phyloP scores from a whole-genome alignment of 306 rosid genomes.

The Rosa persica region DNA sequence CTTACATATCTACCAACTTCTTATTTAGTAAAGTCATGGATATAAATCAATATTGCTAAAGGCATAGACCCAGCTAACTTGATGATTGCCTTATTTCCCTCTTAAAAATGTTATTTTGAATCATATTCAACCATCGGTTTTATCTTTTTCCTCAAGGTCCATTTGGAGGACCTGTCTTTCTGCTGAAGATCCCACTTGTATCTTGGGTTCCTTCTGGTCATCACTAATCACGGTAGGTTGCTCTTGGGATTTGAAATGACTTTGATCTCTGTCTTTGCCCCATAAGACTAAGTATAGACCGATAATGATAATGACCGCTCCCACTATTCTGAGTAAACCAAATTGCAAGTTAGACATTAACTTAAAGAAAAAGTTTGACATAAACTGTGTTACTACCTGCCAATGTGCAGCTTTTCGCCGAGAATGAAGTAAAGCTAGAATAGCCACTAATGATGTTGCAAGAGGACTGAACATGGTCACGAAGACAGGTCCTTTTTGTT shows the following conservation, averaged over 20 bases:
- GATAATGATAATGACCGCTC: slow-evolving; percentile 36
- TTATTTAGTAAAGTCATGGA: neutral
- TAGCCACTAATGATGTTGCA: slow-evolving; percentile 32
- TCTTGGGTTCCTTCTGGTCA: slow-evolving; percentile 20
- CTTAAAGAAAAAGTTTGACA: neutral
- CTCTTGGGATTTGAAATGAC: slow-evolving; percentile 20
- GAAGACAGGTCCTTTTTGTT: slow-evolving; percentile 41
- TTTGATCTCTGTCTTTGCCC: slow-evolving; percentile 44
- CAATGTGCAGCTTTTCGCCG: slow-evolving; percentile 34
- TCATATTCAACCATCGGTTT: neutral
- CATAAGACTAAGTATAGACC: slow-evolving; percentile 44
- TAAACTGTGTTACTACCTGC: slow-evolving; percentile 33
- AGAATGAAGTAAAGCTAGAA: slow-evolving; percentile 39
- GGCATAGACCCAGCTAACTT: neutral
- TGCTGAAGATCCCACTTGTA: slow-evolving; percentile 16
- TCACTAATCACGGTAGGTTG: neutral
- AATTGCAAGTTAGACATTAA: slow-evolving; percentile 5
- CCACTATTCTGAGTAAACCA: slow-evolving; percentile 39
- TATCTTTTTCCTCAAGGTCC: slow-evolving; percentile 1
- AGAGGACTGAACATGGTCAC: slow-evolving; percentile 43
- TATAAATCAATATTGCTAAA: neutral
- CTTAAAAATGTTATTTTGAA: neutral
- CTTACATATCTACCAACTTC: neutral
- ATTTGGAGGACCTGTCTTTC: slow-evolving; percentile 14
- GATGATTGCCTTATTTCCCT: neutral